Conservation (phyloP, 345 rosid genomes). For the Acer yangbiense region DNA sequence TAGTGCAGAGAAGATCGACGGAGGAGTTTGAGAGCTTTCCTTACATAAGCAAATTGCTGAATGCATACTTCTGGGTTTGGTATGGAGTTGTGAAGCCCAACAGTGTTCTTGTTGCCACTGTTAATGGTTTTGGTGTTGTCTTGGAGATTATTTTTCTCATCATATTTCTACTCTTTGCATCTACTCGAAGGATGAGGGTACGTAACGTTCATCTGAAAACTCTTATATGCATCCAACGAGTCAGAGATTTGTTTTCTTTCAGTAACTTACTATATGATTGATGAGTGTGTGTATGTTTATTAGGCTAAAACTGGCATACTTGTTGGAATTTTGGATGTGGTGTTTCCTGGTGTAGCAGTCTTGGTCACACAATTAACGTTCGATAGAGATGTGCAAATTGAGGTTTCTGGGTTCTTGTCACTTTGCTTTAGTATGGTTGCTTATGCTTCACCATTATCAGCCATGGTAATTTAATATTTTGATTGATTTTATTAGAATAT, state of each 20-base stretch:
- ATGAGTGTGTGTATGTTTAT: background rate
- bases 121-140: slow-evolving; percentile 71
- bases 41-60: slow-evolving; percentile 58
- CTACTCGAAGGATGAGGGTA: slow-evolving; percentile 52
- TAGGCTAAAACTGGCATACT: slow-evolving; percentile 45
- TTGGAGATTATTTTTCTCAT: slow-evolving; percentile 51
- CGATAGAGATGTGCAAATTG: slow-evolving; percentile 44
- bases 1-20: slow-evolving; percentile 61
- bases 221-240: background rate
- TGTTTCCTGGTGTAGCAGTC: slow-evolving; percentile 50
- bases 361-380: slow-evolving; percentile 41
- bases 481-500: background rate
- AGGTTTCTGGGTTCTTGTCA: slow-evolving; percentile 56
- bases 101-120: slow-evolving; percentile 69
- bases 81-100: slow-evolving; percentile 73
- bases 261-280: background rate
- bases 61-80: slow-evolving; percentile 72
- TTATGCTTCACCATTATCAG: slow-evolving; percentile 79
- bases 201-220: background rate
- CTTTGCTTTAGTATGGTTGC: slow-evolving; percentile 58
- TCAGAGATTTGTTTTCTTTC: background rate
- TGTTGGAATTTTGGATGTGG: slow-evolving; percentile 49
- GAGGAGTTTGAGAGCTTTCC: slow-evolving; percentile 80
- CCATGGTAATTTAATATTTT: slow-evolving; percentile 52
- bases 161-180: slow-evolving; percentile 60